Conservation (phyloP, 129 eudicot species). For the Pseudognaphalium luteoalbum region DNA sequence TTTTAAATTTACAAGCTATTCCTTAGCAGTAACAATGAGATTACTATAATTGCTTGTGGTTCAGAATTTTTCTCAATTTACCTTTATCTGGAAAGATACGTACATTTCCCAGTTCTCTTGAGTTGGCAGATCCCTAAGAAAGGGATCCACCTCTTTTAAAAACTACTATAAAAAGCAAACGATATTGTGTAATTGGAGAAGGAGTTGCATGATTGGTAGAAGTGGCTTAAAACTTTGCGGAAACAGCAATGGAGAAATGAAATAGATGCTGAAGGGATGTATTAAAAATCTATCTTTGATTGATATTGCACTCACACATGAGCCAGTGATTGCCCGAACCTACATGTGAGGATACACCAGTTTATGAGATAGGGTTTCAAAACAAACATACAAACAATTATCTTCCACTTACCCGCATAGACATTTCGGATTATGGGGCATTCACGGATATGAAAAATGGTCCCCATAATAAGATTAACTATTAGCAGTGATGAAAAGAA, state of each 20-base stretch:
- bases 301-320: neutral
- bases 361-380: neutral
- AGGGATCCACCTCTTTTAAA: no score
- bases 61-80: neutral
- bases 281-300: neutral
- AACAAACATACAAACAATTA: neutral
- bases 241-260: neutral
- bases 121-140: neutral
- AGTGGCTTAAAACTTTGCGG: neutral
- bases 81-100: neutral
- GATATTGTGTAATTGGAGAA: neutral
- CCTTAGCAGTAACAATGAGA: neutral
- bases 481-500: neutral
- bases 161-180: no score
- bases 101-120: neutral
- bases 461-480: neutral
- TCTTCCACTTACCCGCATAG: neutral
- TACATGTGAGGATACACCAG: neutral
- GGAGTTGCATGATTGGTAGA: neutral
- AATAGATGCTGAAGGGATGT: neutral
- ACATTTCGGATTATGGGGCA: neutral
- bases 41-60: neutral
- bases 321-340: neutral
- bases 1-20: no score
- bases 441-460: neutral